A percentile compares a stretch with the other conserved stretches of the same genome.
phyloP scores from a whole-genome alignment of 2,329 filamentous ascomycete species.

The Penicillium thymicola region DNA sequence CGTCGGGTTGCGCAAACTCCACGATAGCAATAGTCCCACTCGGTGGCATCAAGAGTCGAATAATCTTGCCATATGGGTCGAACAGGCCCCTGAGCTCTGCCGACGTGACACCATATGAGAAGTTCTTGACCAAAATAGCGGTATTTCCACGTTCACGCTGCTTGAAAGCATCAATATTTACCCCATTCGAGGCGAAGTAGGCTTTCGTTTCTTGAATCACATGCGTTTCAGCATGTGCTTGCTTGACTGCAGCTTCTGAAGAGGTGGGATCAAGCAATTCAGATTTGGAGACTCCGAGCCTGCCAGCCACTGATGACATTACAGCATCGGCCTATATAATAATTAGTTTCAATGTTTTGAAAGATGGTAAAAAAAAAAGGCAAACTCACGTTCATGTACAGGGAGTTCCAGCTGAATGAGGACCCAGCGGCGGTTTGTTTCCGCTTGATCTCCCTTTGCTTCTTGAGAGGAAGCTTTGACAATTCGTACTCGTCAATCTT shows the following conservation, averaged over 20 bases:
- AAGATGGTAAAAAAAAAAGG: not conserved
- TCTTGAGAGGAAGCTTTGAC: slow-evolving; percentile 88
- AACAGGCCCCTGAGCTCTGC: slow-evolving; percentile 79
- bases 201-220: slow-evolving; percentile 94
- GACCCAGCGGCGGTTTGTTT: slow-evolving; percentile 74
- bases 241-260: slow-evolving; percentile 89
- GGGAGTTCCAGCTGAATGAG: slow-evolving; percentile 96
- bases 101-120: slow-evolving; percentile 75
- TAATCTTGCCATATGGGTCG: slow-evolving; percentile 78
- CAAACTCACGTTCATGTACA: slow-evolving; percentile 85
- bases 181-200: slow-evolving; percentile 82
- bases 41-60: slow-evolving; percentile 84
- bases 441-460: slow-evolving; percentile 85
- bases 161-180: slow-evolving; percentile 91
- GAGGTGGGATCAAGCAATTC: slow-evolving; percentile 94
- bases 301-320: slow-evolving; percentile 80
- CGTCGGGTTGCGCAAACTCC: slow-evolving; percentile 73
- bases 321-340: slow-evolving; percentile 67
- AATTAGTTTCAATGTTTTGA: slow-evolving; percentile 18
- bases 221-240: slow-evolving; percentile 93
- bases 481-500: slow-evolving; percentile 84
- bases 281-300: slow-evolving; percentile 84
- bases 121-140: slow-evolving; percentile 90
- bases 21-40: slow-evolving; percentile 91
- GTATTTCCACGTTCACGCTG: slow-evolving; percentile 78